These are phyloP conservation scores for Suillus hirtellus DNA, from an alignment of 768 basidiomycete genomes.

Conservation along the genomic window DNA sequence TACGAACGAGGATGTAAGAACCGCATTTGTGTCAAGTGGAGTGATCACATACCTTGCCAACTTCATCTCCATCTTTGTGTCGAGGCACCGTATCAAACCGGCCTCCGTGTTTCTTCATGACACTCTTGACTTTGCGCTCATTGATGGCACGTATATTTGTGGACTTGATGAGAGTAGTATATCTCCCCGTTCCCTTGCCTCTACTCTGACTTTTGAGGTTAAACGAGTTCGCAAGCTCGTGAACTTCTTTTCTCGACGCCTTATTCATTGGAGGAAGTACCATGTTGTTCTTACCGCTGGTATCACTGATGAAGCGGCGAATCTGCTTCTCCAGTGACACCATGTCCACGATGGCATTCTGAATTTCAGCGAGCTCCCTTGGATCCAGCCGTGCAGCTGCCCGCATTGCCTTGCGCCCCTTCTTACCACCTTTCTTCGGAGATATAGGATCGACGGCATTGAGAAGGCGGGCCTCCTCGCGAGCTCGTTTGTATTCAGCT, in stretches of 20 bases:
- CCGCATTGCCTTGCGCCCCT: constrained; percentile 67
- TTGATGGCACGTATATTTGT: constrained; percentile 57
- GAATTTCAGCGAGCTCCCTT: constrained; percentile 30
- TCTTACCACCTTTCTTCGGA: constrained; percentile 65
- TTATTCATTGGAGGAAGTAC: constrained; percentile 79
- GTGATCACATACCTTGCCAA: constrained; percentile 63
- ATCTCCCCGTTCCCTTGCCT: constrained; percentile 66
- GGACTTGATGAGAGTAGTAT: constrained; percentile 77
- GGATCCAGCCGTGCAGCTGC: constrained; percentile 54
- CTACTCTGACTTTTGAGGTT: constrained; percentile 76
- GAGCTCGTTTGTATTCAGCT: constrained; percentile 67
- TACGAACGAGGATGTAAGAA: constrained; percentile 27
- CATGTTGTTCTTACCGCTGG: constrained; percentile 54
- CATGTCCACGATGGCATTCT: constrained; percentile 61
- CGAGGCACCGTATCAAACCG: constrained; percentile 39
- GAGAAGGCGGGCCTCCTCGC: constrained; percentile 55
- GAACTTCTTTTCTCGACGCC: constrained; percentile 67
- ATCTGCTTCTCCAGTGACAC: constrained; percentile 71
- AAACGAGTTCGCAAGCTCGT: constrained; percentile 80
- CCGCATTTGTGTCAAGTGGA: not conserved
- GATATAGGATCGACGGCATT: constrained; percentile 64
- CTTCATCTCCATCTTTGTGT: constrained; percentile 83
- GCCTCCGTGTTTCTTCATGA: constrained; percentile 37
- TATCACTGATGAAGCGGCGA: constrained; percentile 62
- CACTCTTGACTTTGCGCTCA: constrained; percentile 58